Percentiles rank a stretch among this genome's conserved stretches.
phyloP scores from a whole-genome alignment of 1,139 yeast genomes.

The Blastobotrys petasosporus region DNA sequence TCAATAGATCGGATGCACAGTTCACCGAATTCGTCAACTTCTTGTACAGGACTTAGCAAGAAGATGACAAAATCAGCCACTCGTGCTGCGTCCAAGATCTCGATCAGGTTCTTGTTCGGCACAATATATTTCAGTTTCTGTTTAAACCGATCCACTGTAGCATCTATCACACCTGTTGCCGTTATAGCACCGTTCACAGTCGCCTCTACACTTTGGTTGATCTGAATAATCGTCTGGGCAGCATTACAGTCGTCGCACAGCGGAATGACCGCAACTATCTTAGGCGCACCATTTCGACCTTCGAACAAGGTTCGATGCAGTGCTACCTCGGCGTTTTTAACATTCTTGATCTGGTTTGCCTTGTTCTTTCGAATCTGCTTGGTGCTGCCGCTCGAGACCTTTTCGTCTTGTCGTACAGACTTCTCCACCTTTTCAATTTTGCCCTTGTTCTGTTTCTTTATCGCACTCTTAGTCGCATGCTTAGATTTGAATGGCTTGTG shows the following conservation, averaged over 20 bases:
- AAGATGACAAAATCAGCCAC: slow-evolving; percentile 84
- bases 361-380: slow-evolving; percentile 69
- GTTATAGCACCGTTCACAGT: slow-evolving; percentile 24
- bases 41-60: slow-evolving; percentile 77
- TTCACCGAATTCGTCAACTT: slow-evolving; percentile 83
- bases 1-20: slow-evolving; percentile 81
- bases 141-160: slow-evolving; percentile 58
- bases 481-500: slow-evolving; percentile 88
- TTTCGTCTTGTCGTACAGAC: slow-evolving; percentile 64
- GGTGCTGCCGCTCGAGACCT: slow-evolving; percentile 65
- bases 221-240: slow-evolving; percentile 47
- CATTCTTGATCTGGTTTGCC: slow-evolving; percentile 69
- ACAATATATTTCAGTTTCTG: slow-evolving; percentile 67
- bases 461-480: slow-evolving; percentile 85
- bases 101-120: slow-evolving; percentile 66
- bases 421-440: slow-evolving; percentile 69
- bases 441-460: slow-evolving; percentile 76
- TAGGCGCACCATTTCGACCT: slow-evolving; percentile 74
- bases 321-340: slow-evolving; percentile 51
- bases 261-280: slow-evolving; percentile 74
- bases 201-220: slow-evolving; percentile 25
- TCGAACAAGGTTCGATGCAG: slow-evolving; percentile 62
- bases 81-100: slow-evolving; percentile 80
- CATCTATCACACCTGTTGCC: slow-evolving; percentile 33
- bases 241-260: slow-evolving; percentile 68